Base-by-base conservation (phyloP, 176 grass and related monocot genomes). In the Musa beccarii region DNA sequence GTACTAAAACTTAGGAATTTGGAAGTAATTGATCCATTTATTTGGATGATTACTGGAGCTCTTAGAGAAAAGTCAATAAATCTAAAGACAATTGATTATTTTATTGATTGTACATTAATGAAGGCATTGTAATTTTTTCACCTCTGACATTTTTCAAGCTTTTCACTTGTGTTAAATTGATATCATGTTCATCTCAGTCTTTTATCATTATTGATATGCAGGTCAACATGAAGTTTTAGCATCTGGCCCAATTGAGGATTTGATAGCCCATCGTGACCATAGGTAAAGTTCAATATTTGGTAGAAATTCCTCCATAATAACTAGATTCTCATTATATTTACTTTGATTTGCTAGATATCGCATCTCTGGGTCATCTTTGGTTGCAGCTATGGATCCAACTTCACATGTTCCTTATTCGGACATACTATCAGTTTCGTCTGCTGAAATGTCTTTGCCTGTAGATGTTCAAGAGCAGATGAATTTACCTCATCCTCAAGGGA, bases 181-280 rank as follows among this genome's bases (percentile, higher is more conserved):
- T 52, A 29, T 72, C 21, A 62, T 64, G 74, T 49, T 66, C 56
- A 43, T 14, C 9, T 49, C 26, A 5, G 25, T 22, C 65, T 43
- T 34, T 16, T 10, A 70, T 51, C 15, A 8, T 52, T 51, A 24
- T 65, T 53, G 71, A 68, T 68, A 14, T 76, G 50, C 65, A 99
- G 96, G 85, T 29, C 96, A 99, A 83, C 96, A 99, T 84, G 96
- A 99, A 83, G 78, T 99, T 84, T 82, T 99, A 83, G 89, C 96
- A 81, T 99, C 96, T 2, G 96, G 96, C 54, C 96, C 96, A 73
- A 99, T 99, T 69, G 96, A 99, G 74, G 96, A 99, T 87, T 83
- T 93, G 82, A 99, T 99, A 79, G 91, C 96, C 80, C 96, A 95
- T 78, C 91, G 96, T 67, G 96, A 95, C 75, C 96, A 99, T 85